Base-by-base conservation (phyloP, 805 yeast species). In the Candida anglica region DNA sequence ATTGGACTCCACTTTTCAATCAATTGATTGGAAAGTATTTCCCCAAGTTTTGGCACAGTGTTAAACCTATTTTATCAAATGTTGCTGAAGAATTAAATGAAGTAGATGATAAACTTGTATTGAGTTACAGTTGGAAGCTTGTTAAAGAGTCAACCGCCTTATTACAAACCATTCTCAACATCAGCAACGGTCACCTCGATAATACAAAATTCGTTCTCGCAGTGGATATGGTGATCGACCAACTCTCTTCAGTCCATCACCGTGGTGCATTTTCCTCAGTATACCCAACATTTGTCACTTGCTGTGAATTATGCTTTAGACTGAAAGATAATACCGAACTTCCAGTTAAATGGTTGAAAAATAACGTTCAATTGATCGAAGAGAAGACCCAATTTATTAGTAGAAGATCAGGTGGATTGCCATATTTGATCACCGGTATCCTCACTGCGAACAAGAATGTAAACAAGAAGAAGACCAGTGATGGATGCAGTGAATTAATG, bases 231-330 rank as follows among this genome's bases (percentile, higher is more conserved):
- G 54, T 86, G 3, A 66, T 83, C 37, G 71, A 63, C 8, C 95
- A 88, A 51, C 61, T 93, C 22, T 71, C 86, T 3, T 67, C 77
- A 0, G 81, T 89, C 15, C 75, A 89, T 28, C 98, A 93, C 47
- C 73, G 94, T 40, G 98, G 98, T 20, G 96, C 97, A 0, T 86
- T 91, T 41, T 81, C 94, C 7, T 79, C 97, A 0, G 82, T 89
- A 0, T 80, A 85, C 42, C 96, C 96, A 4, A 75, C 93, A 0
- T 86, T 84, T 46, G 69, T 79, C 10, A 69, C 78, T 5, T 73
- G 81, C 36, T 86, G 96, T 44, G 42, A 58, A 10, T 56, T 76
- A n/a, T 79, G 91, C 52, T 53, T 59, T 26, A 25, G 38, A 7
- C 43, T 52, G 15, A 34, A 36, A 13, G 42, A 51, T n/a, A 30